These are phyloP conservation scores for Bromus sterilis DNA, from an alignment of 176 grass and related monocot genomes.

Conservation along the genomic window DNA sequence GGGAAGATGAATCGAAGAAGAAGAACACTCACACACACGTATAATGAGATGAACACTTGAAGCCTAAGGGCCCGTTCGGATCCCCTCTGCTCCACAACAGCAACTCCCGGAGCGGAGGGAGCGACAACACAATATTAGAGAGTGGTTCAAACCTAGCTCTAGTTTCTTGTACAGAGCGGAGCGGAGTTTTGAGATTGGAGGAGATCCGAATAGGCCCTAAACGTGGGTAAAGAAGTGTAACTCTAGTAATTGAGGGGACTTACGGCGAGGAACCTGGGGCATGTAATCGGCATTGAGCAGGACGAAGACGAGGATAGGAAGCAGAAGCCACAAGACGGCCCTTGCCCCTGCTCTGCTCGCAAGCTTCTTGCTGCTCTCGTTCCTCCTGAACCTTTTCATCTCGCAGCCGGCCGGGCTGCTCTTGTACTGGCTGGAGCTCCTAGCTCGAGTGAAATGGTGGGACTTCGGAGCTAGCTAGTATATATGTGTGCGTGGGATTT, in stretches of 20 bases:
- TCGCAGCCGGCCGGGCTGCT: neutral
- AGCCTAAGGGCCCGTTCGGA: no score
- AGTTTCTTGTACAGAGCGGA: no score
- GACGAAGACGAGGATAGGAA: slow-evolving; percentile 19
- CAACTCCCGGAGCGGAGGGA: no score
- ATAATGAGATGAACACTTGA: neutral
- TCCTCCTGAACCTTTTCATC: slow-evolving; percentile 16
- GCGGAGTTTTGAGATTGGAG: no score
- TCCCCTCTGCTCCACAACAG: no score
- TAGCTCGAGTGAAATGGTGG: neutral
- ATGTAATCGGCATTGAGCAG: slow-evolving; percentile 25
- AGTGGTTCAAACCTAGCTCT: no score
- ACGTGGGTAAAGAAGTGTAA: no score
- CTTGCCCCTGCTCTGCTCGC: neutral
- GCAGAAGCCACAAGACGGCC: slow-evolving; percentile 8
- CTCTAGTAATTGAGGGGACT: neutral
- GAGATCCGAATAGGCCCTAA: no score
- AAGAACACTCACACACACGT: neutral
- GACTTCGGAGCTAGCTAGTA: neutral
- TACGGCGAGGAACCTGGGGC: neutral
- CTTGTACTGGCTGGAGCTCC: neutral
- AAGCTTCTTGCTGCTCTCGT: neutral
- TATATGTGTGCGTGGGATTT: neutral
- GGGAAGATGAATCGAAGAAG: neutral
- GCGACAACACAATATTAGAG: no score